These are phyloP conservation scores for Ophiostoma sp. DNA, from an alignment of 2,329 filamentous ascomycete species.

Conservation along the genomic window DNA sequence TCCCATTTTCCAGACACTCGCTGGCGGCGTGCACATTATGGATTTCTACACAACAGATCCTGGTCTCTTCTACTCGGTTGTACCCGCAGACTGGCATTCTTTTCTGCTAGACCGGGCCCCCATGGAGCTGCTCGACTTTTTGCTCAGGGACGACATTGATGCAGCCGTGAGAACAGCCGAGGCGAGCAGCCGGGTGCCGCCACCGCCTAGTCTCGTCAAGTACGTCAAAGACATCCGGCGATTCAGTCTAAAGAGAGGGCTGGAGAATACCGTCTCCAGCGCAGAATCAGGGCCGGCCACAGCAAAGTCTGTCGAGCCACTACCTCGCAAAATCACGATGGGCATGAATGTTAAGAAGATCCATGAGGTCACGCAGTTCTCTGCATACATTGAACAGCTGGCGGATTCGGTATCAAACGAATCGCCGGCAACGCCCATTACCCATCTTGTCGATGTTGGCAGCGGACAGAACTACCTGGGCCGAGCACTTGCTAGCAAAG, in stretches of 20 bases:
- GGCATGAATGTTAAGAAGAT: slow-evolving; percentile 97
- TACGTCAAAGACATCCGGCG: slow-evolving; percentile 69
- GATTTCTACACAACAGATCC: slow-evolving; percentile 89
- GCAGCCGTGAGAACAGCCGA: slow-evolving; percentile 27
- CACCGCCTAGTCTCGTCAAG: slow-evolving; percentile 55
- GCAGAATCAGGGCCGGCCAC: too few species aligned
- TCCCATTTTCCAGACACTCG: slow-evolving; percentile 77
- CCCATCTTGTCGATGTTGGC: slow-evolving; percentile 91
- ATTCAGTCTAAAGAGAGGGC: slow-evolving; percentile 59
- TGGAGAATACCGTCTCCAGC: slow-evolving; percentile 27
- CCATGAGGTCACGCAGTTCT: slow-evolving; percentile 88
- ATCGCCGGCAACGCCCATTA: slow-evolving; percentile 53
- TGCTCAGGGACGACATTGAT: slow-evolving; percentile 70
- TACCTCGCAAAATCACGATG: slow-evolving; percentile 68
- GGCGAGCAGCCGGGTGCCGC: slow-evolving; percentile 24
- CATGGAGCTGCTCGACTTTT: slow-evolving; percentile 70
- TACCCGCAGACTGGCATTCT: slow-evolving; percentile 73
- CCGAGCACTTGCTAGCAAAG: slow-evolving; percentile 67
- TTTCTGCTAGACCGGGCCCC: slow-evolving; percentile 69
- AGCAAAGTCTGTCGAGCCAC: slow-evolving; percentile 38
- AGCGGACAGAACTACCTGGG: slow-evolving; percentile 96
- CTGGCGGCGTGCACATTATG: slow-evolving; percentile 92
- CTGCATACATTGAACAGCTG: slow-evolving; percentile 68
- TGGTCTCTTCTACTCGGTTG: slow-evolving; percentile 69
- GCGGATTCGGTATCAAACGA: slow-evolving; percentile 53